Evolutionary conservation across 1,284 basidiomycete genomes (phyloP), one percentile per base, ranked within the genome.

Genomic region (Puccinia triticina): DNA sequence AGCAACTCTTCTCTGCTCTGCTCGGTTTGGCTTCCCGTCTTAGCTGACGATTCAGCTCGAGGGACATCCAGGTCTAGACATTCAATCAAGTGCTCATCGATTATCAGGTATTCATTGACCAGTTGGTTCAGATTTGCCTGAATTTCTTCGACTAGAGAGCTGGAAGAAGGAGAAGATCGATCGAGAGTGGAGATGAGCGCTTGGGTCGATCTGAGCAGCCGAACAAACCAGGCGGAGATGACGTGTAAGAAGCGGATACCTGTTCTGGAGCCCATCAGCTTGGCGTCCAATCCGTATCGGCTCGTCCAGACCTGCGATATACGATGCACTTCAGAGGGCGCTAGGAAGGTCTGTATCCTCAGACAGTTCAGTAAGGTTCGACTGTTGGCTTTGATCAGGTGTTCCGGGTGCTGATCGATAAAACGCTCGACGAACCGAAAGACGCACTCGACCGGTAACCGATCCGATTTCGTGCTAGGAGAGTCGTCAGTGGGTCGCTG

Each of bases 401-500:
- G 48, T 46, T 43, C 21, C 34, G 46, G 61, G 71, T 82, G 59
- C 26, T 32, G 57, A 69, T 76, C 64, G 34, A 82, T 69, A 46
- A 82, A 82, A 12, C 43, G 26, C 46, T 82, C 73, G n/a, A 82
- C 80, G n/a, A 82, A 82, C 55, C 43, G 21, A 21, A 82, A 67
- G 29, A 67, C 46, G 12, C 69, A 69, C 43, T 73, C 59, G 26
- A 82, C 37, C 21, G 72, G 59, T 32, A 67, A 43, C 18, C 64
- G 64, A 67, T 67, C 16, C 48, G 48, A 50, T 2, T 14, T 18
- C 16, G 48, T 16, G 8, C 18, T 18, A 50, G 32, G 37, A 34
- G 16, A 43, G n/a, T 23, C 34, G 2, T 29, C 34, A 26, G 10
- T 32, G 16, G 48, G 26, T 46, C 8, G 16, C 48, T 61, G n/a